Conservation (phyloP, 2,329 filamentous ascomycete species). For the Ambrosiella cleistominuta region DNA sequence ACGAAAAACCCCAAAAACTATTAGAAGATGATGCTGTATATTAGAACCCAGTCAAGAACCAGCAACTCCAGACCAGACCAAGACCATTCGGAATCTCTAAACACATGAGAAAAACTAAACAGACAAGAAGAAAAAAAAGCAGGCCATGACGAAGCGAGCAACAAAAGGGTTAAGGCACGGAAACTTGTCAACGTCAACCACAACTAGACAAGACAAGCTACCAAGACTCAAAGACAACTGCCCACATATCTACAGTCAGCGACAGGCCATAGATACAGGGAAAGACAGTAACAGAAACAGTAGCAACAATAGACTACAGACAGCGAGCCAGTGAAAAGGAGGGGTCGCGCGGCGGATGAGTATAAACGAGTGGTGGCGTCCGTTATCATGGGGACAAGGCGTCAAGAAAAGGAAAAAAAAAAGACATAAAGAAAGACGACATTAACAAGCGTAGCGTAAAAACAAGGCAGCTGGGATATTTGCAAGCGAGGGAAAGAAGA, state of each 20-base stretch:
- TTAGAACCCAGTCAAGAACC: constrained; percentile 13
- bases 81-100: constrained; percentile 11
- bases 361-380: background rate
- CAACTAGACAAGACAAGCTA: background rate
- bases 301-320: background rate
- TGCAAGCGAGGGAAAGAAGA: background rate
- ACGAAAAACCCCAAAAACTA: background rate
- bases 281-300: background rate
- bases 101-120: constrained; percentile 6
- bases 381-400: background rate
- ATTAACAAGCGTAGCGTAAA: constrained; percentile 3
- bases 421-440: background rate
- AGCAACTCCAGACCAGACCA: constrained; percentile 13
- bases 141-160: background rate
- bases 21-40: constrained; percentile 8
- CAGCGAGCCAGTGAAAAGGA: background rate
- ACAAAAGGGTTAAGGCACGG: background rate
- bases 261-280: constrained; percentile 1
- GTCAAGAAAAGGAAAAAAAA: background rate
- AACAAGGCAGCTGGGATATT: background rate
- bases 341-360: background rate
- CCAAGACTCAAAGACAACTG: background rate
- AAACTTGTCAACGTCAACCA: background rate
- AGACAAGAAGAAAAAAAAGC: constrained; percentile 1
- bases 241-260: constrained; percentile 1